Percentiles rank a stretch among this genome's conserved stretches.
Conservation (phyloP, 2,329 filamentous ascomycete genomes). For the Penicillium sp. region DNA sequence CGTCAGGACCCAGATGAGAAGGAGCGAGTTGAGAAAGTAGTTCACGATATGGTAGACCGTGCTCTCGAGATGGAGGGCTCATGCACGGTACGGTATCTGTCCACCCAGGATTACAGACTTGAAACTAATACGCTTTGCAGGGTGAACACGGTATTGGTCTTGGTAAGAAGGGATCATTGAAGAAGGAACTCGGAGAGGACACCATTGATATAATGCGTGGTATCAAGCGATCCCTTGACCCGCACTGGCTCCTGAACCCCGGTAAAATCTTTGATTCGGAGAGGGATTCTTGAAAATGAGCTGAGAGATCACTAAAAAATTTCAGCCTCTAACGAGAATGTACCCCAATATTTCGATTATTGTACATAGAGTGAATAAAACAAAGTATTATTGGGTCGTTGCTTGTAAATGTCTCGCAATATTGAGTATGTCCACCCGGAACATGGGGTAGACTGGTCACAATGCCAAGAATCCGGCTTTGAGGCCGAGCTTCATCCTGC, state of each 20-base stretch:
- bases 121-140: slow-evolving; percentile 20
- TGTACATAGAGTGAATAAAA: not conserved
- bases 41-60: slow-evolving; percentile 87
- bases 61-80: slow-evolving; percentile 93
- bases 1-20: slow-evolving; percentile 67
- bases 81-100: slow-evolving; percentile 60
- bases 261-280: slow-evolving; percentile 81
- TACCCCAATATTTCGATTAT: not conserved
- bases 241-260: slow-evolving; percentile 85
- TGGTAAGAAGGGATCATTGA: slow-evolving; percentile 78
- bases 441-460: not conserved
- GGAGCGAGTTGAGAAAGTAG: slow-evolving; percentile 74
- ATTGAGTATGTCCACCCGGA: not conserved
- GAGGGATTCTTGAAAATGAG: slow-evolving; percentile 11
- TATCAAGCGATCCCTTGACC: slow-evolving; percentile 81
- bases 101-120: not conserved
- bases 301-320: not conserved
- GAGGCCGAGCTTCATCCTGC: not conserved
- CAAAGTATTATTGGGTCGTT: not conserved
- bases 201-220: slow-evolving; percentile 82
- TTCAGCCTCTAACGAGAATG: not conserved
- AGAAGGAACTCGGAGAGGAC: slow-evolving; percentile 76
- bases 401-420: not conserved
- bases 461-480: not conserved
- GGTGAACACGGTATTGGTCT: slow-evolving; percentile 85